phyloP scores from a whole-genome alignment of 208 protist genomes.

The Trichomonas vaginalis region DNA sequence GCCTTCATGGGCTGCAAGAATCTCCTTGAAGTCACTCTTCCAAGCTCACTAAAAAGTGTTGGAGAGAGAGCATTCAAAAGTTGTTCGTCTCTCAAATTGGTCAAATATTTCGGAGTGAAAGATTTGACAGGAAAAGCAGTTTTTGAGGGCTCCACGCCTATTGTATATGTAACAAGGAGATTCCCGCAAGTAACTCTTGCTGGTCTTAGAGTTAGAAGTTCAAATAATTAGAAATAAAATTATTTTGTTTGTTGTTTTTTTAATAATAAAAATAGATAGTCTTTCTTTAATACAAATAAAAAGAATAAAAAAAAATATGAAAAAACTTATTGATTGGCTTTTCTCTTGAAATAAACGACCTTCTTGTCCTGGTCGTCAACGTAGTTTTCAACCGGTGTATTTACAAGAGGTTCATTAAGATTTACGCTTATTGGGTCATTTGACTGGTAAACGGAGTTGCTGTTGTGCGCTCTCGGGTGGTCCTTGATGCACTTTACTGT shows the following conservation, averaged over 20 bases:
- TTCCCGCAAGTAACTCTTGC: neutral
- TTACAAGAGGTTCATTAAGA: neutral
- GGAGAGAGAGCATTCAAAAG: neutral
- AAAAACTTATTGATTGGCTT: neutral
- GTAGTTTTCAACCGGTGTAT: neutral
- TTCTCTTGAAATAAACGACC: neutral
- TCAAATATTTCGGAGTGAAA: neutral
- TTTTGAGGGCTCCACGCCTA: neutral
- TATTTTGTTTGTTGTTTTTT: no score
- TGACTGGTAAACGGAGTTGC: neutral
- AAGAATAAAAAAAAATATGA: neutral
- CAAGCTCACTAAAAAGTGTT: neutral
- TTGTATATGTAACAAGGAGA: neutral
- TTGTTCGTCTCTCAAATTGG: neutral
- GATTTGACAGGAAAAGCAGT: neutral
- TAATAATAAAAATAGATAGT: neutral
- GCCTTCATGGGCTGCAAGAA: neutral
- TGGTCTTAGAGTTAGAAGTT: neutral
- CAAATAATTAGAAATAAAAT: no score
- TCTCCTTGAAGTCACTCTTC: neutral
- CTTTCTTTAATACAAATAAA: neutral
- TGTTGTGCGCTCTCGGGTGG: neutral
- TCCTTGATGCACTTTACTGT: neutral
- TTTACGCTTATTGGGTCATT: neutral
- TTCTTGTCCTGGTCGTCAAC: neutral